Conservation (phyloP, 768 basidiomycete species). For the Rhodotorula kratochvilovae region DNA sequence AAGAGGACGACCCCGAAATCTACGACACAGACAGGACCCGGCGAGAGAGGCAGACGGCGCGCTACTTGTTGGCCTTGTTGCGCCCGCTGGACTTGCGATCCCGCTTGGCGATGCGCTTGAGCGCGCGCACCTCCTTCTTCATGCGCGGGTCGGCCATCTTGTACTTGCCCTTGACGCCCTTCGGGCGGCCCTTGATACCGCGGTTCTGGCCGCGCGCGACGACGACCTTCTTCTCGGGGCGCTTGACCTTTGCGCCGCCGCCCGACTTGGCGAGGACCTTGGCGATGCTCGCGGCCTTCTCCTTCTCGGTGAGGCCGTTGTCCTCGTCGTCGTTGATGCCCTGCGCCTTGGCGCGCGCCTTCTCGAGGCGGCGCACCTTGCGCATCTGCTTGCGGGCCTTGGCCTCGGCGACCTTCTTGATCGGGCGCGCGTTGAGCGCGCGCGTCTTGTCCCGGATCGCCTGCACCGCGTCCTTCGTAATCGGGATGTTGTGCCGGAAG, state of each 20-base stretch:
- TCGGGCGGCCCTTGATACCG: slow-evolving; percentile 86
- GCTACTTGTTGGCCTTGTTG: slow-evolving; percentile 34
- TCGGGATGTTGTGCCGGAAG: slow-evolving; percentile 91
- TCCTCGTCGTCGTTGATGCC: slow-evolving; percentile 71
- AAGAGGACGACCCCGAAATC: neutral
- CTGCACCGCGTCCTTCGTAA: slow-evolving; percentile 89
- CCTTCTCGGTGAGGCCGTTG: slow-evolving; percentile 83
- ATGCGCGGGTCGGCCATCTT: slow-evolving; percentile 46
- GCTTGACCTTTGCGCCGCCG: slow-evolving; percentile 45
- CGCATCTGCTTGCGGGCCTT: slow-evolving; percentile 94
- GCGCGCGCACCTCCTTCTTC: slow-evolving; percentile 65
- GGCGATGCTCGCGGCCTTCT: slow-evolving; percentile 89
- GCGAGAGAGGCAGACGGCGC: neutral
- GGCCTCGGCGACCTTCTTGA: slow-evolving; percentile 93
- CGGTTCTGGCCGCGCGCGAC: slow-evolving; percentile 87
- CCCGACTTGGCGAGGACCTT: slow-evolving; percentile 61
- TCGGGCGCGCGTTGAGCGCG: slow-evolving; percentile 89
- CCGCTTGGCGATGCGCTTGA: slow-evolving; percentile 72
- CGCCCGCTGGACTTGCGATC: slow-evolving; percentile 51
- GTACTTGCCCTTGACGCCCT: slow-evolving; percentile 92
- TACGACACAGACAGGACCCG: neutral
- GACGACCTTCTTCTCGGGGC: slow-evolving; percentile 64
- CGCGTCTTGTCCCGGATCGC: slow-evolving; percentile 83
- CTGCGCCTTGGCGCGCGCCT: slow-evolving; percentile 92
- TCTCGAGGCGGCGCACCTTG: slow-evolving; percentile 76